phyloP scores from a whole-genome alignment of 345 rosid species.

The Firmiana major region DNA sequence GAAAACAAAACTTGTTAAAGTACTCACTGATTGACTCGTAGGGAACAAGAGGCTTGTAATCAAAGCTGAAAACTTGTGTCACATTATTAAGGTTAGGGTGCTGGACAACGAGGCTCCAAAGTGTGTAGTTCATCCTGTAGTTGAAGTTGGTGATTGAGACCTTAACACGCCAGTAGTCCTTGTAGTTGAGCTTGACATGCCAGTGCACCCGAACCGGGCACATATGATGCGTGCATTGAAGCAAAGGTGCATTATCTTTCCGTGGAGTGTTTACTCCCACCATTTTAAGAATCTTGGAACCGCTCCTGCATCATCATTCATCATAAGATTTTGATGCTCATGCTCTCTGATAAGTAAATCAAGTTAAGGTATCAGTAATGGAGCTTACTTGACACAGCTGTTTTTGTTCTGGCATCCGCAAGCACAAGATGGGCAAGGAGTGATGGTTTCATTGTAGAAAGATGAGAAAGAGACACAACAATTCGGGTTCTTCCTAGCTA shows the following conservation, averaged over 20 bases:
- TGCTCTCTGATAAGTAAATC: neutral
- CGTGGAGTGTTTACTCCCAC: slow-evolving; percentile 54
- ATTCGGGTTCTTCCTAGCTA: slow-evolving; percentile 68
- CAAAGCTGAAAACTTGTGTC: slow-evolving; percentile 83
- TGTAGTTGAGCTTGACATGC: slow-evolving; percentile 75
- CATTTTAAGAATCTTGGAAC: slow-evolving; percentile 55
- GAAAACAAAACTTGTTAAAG: neutral
- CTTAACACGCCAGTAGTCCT: slow-evolving; percentile 80
- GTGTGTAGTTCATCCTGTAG: slow-evolving; percentile 62
- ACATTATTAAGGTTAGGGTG: slow-evolving; percentile 87
- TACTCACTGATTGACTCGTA: slow-evolving; percentile 66
- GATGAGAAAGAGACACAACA: slow-evolving; percentile 90
- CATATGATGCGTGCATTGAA: slow-evolving; percentile 81
- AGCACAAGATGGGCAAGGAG: slow-evolving; percentile 80
- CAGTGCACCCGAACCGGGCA: slow-evolving; percentile 81
- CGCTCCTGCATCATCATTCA: slow-evolving; percentile 40
- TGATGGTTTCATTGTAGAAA: slow-evolving; percentile 88
- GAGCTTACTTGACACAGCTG: slow-evolving; percentile 63
- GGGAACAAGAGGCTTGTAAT: slow-evolving; percentile 69
- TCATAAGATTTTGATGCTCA: neutral
- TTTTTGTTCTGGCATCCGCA: slow-evolving; percentile 75
- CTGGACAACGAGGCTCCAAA: slow-evolving; percentile 66
- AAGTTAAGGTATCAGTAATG: neutral
- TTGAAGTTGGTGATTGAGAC: slow-evolving; percentile 66
- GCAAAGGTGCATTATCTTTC: slow-evolving; percentile 54